These are phyloP conservation scores for Eremothecium coryli DNA, from an alignment of 1,139 yeast genomes.

Conservation along the genomic window DNA sequence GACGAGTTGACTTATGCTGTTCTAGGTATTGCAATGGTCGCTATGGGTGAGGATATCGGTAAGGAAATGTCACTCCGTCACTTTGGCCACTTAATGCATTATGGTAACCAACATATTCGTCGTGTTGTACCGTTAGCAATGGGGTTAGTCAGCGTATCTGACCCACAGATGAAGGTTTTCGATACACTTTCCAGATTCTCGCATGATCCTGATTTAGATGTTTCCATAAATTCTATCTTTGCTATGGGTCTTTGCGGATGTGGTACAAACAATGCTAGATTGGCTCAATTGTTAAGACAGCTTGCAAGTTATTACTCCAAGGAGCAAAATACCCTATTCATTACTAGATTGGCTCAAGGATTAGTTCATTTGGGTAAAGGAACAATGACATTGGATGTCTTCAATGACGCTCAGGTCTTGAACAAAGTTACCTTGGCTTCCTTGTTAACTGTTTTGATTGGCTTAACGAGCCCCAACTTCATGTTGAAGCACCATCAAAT, in stretches of 20 bases:
- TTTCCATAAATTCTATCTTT: conserved; percentile 89
- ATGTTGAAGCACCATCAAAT: conserved; percentile 63
- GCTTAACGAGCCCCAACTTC: conserved; percentile 74
- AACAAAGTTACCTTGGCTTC: conserved; percentile 90
- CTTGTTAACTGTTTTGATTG: conserved; percentile 72
- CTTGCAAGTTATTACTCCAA: conserved; percentile 88
- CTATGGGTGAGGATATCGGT: conserved; percentile 98
- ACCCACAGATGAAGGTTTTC: conserved; percentile 95
- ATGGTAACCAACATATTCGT: conserved; percentile 85
- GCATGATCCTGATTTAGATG: conserved; percentile 90
- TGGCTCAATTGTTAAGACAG: conserved; percentile 91
- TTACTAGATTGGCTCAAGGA: conserved; percentile 94
- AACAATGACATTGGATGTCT: conserved; percentile 80
- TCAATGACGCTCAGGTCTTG: conserved; percentile 78
- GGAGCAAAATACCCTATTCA: conserved; percentile 83
- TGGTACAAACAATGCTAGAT: conserved; percentile 96
- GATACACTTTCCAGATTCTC: conserved; percentile 94
- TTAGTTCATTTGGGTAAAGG: conserved; percentile 90
- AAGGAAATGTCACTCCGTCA: conserved; percentile 97
- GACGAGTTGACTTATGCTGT: conserved; percentile 81
- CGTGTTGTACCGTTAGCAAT: conserved; percentile 96
- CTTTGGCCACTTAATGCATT: conserved; percentile 95
- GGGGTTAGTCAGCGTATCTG: conserved; percentile 88
- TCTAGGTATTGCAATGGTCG: conserved; percentile 85
- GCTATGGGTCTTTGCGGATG: conserved; percentile 98